phyloP scores from a whole-genome alignment of 2,329 filamentous ascomycete species.

The Aspergillus transmontanensis region DNA sequence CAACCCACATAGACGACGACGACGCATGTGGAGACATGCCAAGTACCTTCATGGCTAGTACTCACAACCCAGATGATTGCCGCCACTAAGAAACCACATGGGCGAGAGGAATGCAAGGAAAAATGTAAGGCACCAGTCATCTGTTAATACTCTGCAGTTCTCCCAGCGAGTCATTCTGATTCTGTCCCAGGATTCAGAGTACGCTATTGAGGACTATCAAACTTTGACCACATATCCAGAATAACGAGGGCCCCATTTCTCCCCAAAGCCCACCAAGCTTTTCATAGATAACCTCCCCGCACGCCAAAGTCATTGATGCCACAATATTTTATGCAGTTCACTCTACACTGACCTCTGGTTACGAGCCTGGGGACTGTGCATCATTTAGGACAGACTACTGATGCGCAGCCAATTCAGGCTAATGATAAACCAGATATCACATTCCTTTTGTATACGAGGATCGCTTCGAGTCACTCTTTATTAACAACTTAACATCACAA shows the following conservation, averaged over 20 bases:
- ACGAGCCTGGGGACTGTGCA: constrained; percentile 7
- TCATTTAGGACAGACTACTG: background rate
- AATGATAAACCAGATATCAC: constrained; percentile 8
- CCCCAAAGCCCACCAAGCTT: background rate
- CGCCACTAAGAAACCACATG: background rate
- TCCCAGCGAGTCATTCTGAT: background rate
- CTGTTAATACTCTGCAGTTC: background rate
- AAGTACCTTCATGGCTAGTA: background rate
- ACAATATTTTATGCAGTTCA: constrained; percentile 11
- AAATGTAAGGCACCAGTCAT: background rate
- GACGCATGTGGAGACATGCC: background rate
- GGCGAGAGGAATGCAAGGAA: background rate
- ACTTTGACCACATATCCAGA: constrained; percentile 11
- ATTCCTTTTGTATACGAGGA: constrained; percentile 15
- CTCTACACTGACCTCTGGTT: constrained; percentile 7
- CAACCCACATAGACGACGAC: background rate
- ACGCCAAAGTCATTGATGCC: background rate
- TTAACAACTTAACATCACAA: constrained; percentile 1
- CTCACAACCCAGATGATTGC: background rate
- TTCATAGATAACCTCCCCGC: constrained; percentile 1
- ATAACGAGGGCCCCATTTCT: background rate
- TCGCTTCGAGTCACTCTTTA: background rate
- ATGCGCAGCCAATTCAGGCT: background rate
- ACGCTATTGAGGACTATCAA: constrained; percentile 20
- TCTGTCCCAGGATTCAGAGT: background rate